Evolutionary conservation across 2,329 filamentous ascomycete species (phyloP), one percentile per base, ranked within the genome.

Genomic region (Clonostachys solani): DNA sequence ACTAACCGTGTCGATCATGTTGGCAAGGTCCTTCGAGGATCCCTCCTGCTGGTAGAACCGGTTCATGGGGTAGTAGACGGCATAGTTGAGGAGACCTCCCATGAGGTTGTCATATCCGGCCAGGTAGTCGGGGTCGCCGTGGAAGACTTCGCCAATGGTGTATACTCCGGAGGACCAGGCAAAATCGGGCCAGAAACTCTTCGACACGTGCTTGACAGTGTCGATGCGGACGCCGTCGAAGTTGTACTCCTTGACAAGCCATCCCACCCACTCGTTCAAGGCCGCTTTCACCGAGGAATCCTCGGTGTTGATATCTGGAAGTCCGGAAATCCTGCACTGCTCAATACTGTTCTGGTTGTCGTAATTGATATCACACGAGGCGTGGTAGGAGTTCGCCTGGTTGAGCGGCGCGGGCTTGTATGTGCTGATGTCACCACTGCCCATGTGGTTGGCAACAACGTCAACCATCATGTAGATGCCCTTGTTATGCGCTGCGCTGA

Each of bases 221-320:
- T 84, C 81, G 53, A 84, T 76, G 34, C 81, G 77, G 12, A 83
- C 65, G 4, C 80, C 79, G 57, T 82, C 81, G 67, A 86, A 81
- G 16, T 68, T 70, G 57, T 85, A 87, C 51, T 81, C 78, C 4
- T 69, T 59, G 3, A 87, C 75, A 1, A 87, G 66, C 40, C 67
- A 66, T 16, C 59, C 60, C 54, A 87, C 70, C 85, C 84, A 88
- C n/a, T 67, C 61, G 46, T 79, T 67, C 59, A 78, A 80, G 4
- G 78, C 64, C 15, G 60, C 59, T 23, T 73, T 69, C 10, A 87
- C 75, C 2, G 62, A 60, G 0, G 64, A 46, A 33, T 70, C 66
- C 40, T 77, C 71, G 1, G 84, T 87, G 47, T 79, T 67, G 12
- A 87, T 60, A 52, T 88, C 84, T 0, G 83, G 81, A 1, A 88